A percentile compares a stretch with the other conserved stretches of the same genome.
Evolutionary conservation across 768 basidiomycete species (phyloP).

Genomic region (Udeniomyces megalosporus): DNA sequence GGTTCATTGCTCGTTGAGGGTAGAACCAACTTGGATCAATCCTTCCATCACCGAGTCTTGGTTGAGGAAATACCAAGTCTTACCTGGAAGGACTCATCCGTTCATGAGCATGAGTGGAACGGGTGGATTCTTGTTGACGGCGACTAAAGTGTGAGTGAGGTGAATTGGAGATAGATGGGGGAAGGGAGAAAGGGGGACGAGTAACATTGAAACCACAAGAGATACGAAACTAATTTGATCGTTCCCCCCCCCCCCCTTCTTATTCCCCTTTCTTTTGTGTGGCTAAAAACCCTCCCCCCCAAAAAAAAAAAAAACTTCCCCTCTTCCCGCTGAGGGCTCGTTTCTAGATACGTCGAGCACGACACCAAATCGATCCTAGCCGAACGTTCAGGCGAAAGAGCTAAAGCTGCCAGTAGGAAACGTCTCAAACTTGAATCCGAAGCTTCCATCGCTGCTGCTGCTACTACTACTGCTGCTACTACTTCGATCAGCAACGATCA

Average conservation of each 20-base stretch:
- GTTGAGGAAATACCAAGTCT: constrained; percentile 66
- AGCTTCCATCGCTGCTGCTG: neutral
- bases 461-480: too few species aligned
- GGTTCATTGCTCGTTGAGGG: constrained; percentile 53
- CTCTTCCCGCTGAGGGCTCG: neutral
- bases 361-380: constrained; percentile 11
- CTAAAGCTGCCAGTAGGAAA: constrained; percentile 3
- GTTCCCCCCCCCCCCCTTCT: neutral
- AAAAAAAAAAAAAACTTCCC: neutral
- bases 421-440: constrained; percentile 5
- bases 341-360: constrained; percentile 1
- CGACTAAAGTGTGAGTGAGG: constrained; percentile 58
- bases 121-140: constrained; percentile 72
- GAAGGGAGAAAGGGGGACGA: neutral
- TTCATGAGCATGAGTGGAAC: constrained; percentile 78
- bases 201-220: too few species aligned
- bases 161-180: neutral
- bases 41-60: constrained; percentile 72
- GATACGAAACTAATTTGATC: neutral
- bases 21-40: constrained; percentile 50
- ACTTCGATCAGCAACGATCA: too few species aligned
- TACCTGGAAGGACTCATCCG: constrained; percentile 95
- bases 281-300: too few species aligned
- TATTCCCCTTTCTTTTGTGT: too few species aligned
- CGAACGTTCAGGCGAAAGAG: constrained; percentile 1